phyloP scores from a whole-genome alignment of 2,329 filamentous ascomycete genomes.

The Byssochlamys sp. region DNA sequence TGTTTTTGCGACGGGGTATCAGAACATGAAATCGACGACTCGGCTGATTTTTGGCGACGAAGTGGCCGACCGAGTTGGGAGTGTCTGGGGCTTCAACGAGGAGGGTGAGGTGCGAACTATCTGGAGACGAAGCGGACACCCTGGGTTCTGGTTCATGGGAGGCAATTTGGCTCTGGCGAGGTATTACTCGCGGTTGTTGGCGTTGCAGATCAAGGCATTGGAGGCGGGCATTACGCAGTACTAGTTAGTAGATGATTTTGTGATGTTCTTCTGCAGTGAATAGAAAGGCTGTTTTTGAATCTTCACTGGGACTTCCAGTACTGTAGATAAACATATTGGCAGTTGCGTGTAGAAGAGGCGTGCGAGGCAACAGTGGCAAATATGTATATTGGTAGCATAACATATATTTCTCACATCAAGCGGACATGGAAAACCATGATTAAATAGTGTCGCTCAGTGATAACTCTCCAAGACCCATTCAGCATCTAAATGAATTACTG shows the following conservation, averaged over 20 bases:
- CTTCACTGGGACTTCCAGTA: no score
- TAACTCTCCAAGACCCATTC: no score
- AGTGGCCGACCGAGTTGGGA: constrained; percentile 48
- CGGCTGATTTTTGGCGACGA: constrained; percentile 53
- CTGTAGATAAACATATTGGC: no score
- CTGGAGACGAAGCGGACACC: constrained; percentile 54
- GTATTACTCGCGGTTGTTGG: constrained; percentile 49
- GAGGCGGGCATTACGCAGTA: constrained; percentile 19
- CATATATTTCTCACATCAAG: no score
- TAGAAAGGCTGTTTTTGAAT: no score
- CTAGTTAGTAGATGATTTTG: background rate
- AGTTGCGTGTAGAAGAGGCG: no score
- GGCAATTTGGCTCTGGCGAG: constrained; percentile 56
- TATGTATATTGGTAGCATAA: no score
- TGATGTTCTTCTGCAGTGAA: no score
- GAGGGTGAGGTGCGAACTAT: constrained; percentile 49
- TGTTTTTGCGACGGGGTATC: constrained; percentile 50
- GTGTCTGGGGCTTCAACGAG: constrained; percentile 54
- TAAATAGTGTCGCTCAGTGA: no score
- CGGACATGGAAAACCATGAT: no score
- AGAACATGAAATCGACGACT: constrained; percentile 59
- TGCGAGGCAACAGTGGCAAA: no score
- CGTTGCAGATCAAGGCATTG: constrained; percentile 42
- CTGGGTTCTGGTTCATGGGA: constrained; percentile 59
- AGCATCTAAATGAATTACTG: no score